Conservation (phyloP, 2,329 filamentous ascomycete species). For the Cercospora sojina region DNA sequence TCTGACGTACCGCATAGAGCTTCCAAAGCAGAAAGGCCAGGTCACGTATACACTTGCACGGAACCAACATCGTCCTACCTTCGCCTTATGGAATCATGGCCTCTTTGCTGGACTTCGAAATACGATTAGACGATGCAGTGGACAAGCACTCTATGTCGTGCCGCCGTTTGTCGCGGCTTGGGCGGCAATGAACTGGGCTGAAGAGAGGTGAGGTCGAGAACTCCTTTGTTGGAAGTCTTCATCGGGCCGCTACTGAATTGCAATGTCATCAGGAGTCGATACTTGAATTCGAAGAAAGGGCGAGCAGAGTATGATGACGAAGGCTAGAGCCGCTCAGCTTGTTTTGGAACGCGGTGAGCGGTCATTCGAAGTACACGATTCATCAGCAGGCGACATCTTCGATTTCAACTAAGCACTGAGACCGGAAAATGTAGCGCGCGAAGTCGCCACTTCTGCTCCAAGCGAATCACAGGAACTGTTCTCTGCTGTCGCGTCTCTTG, state of each 20-base stretch:
- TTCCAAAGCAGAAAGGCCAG: conserved; percentile 13
- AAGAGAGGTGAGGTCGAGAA: not conserved
- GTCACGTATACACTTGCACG: conserved; percentile 5
- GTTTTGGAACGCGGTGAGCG: not conserved
- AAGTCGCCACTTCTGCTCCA: no score
- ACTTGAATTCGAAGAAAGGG: conserved; percentile 9
- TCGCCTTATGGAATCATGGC: conserved; percentile 7
- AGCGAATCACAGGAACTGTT: no score
- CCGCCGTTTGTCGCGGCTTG: conserved; percentile 1
- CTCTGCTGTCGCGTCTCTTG: no score
- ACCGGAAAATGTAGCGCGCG: no score
- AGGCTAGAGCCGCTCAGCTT: not conserved
- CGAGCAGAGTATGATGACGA: not conserved
- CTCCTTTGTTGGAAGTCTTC: not conserved
- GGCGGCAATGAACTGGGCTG: conserved; percentile 1
- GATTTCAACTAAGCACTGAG: no score
- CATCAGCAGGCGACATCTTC: no score
- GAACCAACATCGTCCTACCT: conserved; percentile 3
- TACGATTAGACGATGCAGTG: not conserved
- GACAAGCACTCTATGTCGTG: not conserved
- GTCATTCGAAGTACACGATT: no score
- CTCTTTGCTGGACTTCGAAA: conserved; percentile 2
- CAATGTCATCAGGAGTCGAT: not conserved
- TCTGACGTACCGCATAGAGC: not conserved
- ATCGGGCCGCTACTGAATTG: not conserved